These are phyloP conservation scores for Lepidium sativum DNA, from an alignment of 345 rosid species.

Conservation along the genomic window DNA sequence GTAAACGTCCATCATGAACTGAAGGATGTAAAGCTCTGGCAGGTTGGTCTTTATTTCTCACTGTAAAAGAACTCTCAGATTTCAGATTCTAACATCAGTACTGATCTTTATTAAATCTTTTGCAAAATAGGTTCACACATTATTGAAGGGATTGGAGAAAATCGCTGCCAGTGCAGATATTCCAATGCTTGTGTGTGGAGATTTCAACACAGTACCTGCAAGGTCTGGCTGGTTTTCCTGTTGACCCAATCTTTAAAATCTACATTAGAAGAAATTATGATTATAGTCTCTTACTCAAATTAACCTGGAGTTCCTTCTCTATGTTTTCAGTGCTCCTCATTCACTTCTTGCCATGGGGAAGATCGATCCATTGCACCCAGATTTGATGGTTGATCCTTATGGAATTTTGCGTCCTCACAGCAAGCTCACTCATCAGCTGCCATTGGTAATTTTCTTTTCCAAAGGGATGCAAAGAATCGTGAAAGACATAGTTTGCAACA, in stretches of 20 bases:
- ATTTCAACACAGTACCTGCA: slow-evolving; percentile 81
- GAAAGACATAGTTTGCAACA: background rate
- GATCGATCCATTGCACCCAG: slow-evolving; percentile 76
- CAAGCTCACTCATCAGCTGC: slow-evolving; percentile 89
- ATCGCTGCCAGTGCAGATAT: slow-evolving; percentile 96
- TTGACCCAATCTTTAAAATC: background rate
- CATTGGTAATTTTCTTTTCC: slow-evolving; percentile 48
- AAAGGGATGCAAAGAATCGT: background rate
- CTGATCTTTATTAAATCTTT: slow-evolving; percentile 7
- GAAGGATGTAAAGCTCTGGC: slow-evolving; percentile 98
- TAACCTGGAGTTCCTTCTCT: slow-evolving; percentile 14
- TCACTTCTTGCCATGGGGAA: slow-evolving; percentile 95
- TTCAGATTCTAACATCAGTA: background rate
- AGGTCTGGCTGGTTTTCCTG: slow-evolving; percentile 42
- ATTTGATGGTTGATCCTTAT: slow-evolving; percentile 75
- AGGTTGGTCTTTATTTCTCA: slow-evolving; percentile 42
- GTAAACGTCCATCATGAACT: slow-evolving; percentile 74
- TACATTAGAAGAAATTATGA: background rate
- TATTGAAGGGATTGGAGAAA: slow-evolving; percentile 92
- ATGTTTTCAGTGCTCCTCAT: slow-evolving; percentile 76
- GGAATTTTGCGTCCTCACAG: slow-evolving; percentile 72
- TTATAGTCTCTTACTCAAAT: background rate
- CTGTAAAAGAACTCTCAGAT: background rate
- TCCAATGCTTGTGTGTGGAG: slow-evolving; percentile 99
- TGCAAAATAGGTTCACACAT: slow-evolving; percentile 72